Base-by-base conservation (phyloP, 2,329 filamentous ascomycete species). In the Ascochyta clinopodiicola region DNA sequence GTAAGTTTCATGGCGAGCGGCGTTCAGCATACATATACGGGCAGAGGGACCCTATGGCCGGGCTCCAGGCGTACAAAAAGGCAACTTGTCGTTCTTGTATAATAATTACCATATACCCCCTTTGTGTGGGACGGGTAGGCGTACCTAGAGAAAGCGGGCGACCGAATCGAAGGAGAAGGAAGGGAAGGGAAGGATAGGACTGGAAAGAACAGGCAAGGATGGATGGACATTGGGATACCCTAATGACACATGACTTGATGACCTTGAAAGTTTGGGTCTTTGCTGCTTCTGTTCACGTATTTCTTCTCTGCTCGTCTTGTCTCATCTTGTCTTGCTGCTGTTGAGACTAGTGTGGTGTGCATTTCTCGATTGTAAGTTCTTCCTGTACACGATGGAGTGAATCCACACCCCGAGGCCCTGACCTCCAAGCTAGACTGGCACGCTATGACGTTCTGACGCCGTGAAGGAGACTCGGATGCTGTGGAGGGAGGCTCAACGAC, bases 61-160 rank as follows among this genome's bases (percentile, higher is more conserved):
- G 52, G 46, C 44, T 31, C 38, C 42, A 44, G 52, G 52, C 46
- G 52, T 51, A 56, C 46, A 51, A 54, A 54, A 51, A 35, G 42
- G 31, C 36, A 25, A 34, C 15, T 36, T 51, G 38, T 42, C 45
- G 40, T 55, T 50, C 44, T 53, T 58, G 55, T 58, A 54, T 46
- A 58, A n/a, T 54, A 50, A 47, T 55, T 55, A 58, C 29, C 49
- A 58, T 55, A 58, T 58, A 58, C 51, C 56, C 56, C 42, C 34
- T 51, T 58, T 51, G 37, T 48, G 53, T 32, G 47, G 47, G 45
- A 44, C 21, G 24, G 12, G 9, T 4, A 4, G 29, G 29, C 10
- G 5, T 15, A 10, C 9, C 29, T 10, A 13, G 29, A 31, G 10
- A 13, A 29, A 31, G 29, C 25, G 25, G 9, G 25, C 25, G 25